Percentiles rank a stretch among this genome's conserved stretches.
Conservation (phyloP, 2,329 filamentous ascomycete genomes). For the Pestalotiopsis sp. region DNA sequence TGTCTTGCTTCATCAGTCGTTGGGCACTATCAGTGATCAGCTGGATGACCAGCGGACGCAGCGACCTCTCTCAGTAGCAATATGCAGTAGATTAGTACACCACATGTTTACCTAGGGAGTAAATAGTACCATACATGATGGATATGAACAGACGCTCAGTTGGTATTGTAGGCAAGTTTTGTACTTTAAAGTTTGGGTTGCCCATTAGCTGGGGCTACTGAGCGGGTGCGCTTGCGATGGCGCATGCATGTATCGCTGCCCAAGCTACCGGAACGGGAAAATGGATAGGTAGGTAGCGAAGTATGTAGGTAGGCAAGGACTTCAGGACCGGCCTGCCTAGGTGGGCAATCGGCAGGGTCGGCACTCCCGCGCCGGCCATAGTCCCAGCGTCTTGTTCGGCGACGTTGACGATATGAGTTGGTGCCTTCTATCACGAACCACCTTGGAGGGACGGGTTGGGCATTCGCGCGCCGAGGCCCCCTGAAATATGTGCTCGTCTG, state of each 20-base stretch:
- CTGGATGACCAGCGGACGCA: no score
- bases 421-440: not conserved
- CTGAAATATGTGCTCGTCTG: no score
- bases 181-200: not conserved
- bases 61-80: no score
- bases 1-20: no score
- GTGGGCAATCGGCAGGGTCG: not conserved
- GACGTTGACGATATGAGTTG: no score
- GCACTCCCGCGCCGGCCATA: not conserved
- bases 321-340: not conserved
- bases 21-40: no score
- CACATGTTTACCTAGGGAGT: no score
- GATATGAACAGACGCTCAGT: no score
- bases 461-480: not conserved
- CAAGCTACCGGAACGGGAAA: conserved; percentile 10
- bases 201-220: no score
- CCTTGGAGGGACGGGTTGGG: not conserved
- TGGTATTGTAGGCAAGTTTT: not conserved
- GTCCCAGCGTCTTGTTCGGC: no score
- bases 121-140: no score
- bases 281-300: not conserved
- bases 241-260: conserved; percentile 10
- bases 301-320: not conserved
- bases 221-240: not conserved
- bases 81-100: no score